Base-by-base conservation (phyloP, 2,329 filamentous ascomycete genomes). In the Xylaria sp. region DNA sequence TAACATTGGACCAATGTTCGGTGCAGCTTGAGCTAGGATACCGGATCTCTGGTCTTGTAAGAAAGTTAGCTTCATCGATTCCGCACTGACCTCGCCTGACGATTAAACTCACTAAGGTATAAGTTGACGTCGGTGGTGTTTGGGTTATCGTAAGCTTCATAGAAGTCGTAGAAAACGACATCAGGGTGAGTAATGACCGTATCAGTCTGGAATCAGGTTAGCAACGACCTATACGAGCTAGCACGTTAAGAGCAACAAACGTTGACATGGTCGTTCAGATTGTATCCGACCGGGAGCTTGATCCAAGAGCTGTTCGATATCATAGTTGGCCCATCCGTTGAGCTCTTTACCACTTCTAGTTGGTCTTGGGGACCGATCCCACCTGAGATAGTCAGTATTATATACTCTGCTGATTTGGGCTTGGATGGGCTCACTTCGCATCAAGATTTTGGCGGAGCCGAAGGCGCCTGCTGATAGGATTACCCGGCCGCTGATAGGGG, bases 401-500 rank as follows among this genome's bases (percentile, higher is more conserved):
- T 31, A 63, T 54, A 8, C 2, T 13, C 9, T n/a, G 7, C 25
- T 10, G 9, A 15, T 35, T 46, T 25, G 33, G 37, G 13, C 15
- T 25, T 27, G 25, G 4, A 23, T 25, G 8, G 29, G 60, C 69
- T 70, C 84, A 76, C 85, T 88, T 69, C 88, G 82, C 75, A 90
- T 80, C 2, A 92, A 81, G 48, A 92, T 78, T 75, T 90, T 90
- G 13, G 88, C 80, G 1, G 87, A 87, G n/a, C 87, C 87, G 64
- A 92, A 90, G 1, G 88, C 79, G 48, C 90, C 90, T 1, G 87
- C 85, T 17, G 89, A 84, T 31, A 91, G 77, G 67, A 92, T 84
- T 44, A 92, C 88, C 53, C 87, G 84, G 9, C 90, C 89, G 11
- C 82, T 84, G 37, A 76, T 74, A 4, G 80, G 69, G 21, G 87